Conservation (phyloP, 2,329 filamentous ascomycete genomes). For the Coniochaeta hoffmannii region DNA sequence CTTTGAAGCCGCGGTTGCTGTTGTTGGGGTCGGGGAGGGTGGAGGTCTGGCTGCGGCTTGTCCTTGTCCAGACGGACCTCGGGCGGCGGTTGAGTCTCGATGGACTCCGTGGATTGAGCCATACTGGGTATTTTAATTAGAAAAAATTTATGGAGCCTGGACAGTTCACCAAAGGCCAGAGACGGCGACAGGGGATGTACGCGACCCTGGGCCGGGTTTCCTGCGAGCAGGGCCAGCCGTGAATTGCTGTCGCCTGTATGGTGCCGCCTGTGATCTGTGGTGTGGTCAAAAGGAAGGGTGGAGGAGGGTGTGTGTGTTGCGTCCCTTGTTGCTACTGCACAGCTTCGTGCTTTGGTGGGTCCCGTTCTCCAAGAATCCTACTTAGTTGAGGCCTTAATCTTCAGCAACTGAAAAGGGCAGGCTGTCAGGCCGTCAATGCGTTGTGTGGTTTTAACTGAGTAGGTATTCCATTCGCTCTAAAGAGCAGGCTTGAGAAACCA, state of each 20-base stretch:
- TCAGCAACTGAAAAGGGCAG: neutral
- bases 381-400: neutral
- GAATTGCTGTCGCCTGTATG: slow-evolving; percentile 8
- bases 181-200: slow-evolving; percentile 11
- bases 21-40: slow-evolving; percentile 3
- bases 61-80: slow-evolving; percentile 4
- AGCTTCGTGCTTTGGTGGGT: neutral
- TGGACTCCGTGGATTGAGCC: slow-evolving; percentile 23
- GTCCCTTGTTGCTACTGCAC: neutral
- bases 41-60: slow-evolving; percentile 3
- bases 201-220: slow-evolving; percentile 25
- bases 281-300: neutral
- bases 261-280: neutral
- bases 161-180: slow-evolving; percentile 21
- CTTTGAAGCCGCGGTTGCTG: slow-evolving; percentile 5
- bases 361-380: neutral
- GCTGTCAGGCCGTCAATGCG: neutral
- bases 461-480: no score
- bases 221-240: slow-evolving; percentile 10
- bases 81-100: slow-evolving; percentile 13
- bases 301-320: neutral
- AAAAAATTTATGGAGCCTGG: slow-evolving; percentile 29
- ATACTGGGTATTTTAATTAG: slow-evolving; percentile 31
- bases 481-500: no score
- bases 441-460: no score